Evolutionary conservation across 441 rosid species (phyloP).

Genomic region (Croton setiger): DNA sequence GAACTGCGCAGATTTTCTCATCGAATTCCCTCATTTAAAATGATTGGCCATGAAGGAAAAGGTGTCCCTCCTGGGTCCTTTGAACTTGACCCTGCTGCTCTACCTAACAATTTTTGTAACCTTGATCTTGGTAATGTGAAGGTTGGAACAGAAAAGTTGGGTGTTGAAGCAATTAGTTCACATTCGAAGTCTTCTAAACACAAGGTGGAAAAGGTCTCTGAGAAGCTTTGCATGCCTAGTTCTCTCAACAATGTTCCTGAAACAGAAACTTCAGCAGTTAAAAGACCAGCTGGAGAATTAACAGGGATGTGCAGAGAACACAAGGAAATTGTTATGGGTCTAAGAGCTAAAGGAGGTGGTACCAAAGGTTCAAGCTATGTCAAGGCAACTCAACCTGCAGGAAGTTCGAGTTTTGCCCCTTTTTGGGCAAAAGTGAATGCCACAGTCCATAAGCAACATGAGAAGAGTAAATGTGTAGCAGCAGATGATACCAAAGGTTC

Average conservation of each 20-base stretch:
- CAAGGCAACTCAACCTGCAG: constrained; percentile 10
- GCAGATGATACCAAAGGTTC: constrained; percentile 25
- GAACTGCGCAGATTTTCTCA: constrained; percentile 63
- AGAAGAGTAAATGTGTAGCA: constrained; percentile 22
- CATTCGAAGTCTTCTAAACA: constrained; percentile 21
- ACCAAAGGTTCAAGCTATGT: not conserved
- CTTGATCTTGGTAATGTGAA: constrained; percentile 22
- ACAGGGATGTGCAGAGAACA: not conserved
- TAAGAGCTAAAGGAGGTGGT: not conserved
- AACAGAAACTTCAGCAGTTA: constrained; percentile 14
- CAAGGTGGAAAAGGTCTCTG: constrained; percentile 23
- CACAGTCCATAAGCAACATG: constrained; percentile 20
- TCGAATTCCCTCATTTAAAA: constrained; percentile 46
- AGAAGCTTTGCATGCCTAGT: constrained; percentile 25
- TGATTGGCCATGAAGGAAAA: constrained; percentile 61
- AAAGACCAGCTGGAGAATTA: constrained; percentile 25
- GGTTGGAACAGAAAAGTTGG: constrained; percentile 20
- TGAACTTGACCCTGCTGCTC: constrained; percentile 67
- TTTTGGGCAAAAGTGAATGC: constrained; percentile 18
- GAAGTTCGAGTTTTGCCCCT: constrained; percentile 7
- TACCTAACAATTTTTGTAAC: constrained; percentile 36
- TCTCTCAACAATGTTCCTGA: constrained; percentile 25
- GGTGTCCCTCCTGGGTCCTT: constrained; percentile 58
- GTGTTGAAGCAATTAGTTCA: constrained; percentile 15
- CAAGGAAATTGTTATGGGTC: constrained; percentile 15